These are phyloP conservation scores for Fraxinus baroniana DNA, from an alignment of 305 asterid species.

Conservation along the genomic window DNA sequence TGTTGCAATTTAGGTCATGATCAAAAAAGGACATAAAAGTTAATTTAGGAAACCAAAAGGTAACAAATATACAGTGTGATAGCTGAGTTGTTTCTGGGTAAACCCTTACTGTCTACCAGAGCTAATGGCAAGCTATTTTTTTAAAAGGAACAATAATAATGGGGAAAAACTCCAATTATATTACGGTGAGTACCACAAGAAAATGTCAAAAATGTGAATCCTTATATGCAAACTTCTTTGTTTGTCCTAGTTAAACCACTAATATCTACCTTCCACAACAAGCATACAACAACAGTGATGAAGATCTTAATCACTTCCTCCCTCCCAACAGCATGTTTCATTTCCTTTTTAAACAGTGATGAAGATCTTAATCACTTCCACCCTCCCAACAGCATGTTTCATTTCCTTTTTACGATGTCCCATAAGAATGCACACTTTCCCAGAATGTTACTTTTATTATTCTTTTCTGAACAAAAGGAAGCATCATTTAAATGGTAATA, in stretches of 20 bases:
- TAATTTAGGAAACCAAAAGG: constrained; percentile 1
- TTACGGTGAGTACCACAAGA: neutral
- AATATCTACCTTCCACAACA: neutral
- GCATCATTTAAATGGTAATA: neutral
- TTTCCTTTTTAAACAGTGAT: neutral
- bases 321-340: neutral
- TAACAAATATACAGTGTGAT: constrained; percentile 4
- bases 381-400: neutral
- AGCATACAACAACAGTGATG: neutral
- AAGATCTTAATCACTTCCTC: neutral
- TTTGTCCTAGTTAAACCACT: neutral
- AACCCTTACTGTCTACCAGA: neutral
- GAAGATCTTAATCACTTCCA: neutral
- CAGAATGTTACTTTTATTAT: neutral
- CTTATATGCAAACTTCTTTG: neutral
- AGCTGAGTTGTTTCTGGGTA: neutral
- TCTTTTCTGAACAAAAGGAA: neutral
- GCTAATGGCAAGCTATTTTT: neutral
- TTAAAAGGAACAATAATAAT: neutral
- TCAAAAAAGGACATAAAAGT: constrained; percentile 27
- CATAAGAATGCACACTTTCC: neutral
- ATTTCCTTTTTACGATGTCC: neutral
- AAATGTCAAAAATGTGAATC: neutral
- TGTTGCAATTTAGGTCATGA: constrained; percentile 35
- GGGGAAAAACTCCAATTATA: neutral